A percentile compares a stretch with the other conserved stretches of the same genome.
Conservation (phyloP, 305 asterid genomes). For the Fraxinus nigra region DNA sequence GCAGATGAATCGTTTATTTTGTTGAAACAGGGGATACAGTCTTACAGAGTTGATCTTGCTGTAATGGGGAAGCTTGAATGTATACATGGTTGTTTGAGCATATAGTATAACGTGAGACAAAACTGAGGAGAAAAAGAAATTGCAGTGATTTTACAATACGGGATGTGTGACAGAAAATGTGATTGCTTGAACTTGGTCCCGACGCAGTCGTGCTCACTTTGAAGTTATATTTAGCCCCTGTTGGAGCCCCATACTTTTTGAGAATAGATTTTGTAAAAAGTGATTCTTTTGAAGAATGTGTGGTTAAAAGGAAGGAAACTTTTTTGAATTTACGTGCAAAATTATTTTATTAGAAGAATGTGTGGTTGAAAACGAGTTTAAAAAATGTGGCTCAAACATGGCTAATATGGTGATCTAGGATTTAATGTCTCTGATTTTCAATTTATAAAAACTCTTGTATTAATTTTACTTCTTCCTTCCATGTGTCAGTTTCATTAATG, state of each 20-base stretch:
- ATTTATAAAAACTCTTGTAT: not conserved
- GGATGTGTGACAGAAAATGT: constrained; percentile 3
- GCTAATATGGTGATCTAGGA: not conserved
- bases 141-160: not conserved
- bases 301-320: not conserved
- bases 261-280: not conserved
- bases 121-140: not conserved
- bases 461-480: not conserved
- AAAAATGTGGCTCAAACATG: not conserved
- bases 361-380: not conserved
- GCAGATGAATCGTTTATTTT: not conserved
- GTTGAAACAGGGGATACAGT: constrained; percentile 8
- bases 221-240: not conserved
- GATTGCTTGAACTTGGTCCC: constrained; percentile 4
- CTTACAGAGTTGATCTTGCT: not conserved
- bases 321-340: not conserved
- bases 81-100: not conserved
- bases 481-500: not conserved
- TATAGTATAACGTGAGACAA: not conserved
- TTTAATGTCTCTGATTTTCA: not conserved
- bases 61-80: not conserved
- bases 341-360: not conserved
- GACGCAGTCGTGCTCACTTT: not conserved
- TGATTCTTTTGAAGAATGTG: not conserved
- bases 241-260: not conserved